Conservation (phyloP, 2,329 filamentous ascomycete genomes). For the Fonsecaea nubica region DNA sequence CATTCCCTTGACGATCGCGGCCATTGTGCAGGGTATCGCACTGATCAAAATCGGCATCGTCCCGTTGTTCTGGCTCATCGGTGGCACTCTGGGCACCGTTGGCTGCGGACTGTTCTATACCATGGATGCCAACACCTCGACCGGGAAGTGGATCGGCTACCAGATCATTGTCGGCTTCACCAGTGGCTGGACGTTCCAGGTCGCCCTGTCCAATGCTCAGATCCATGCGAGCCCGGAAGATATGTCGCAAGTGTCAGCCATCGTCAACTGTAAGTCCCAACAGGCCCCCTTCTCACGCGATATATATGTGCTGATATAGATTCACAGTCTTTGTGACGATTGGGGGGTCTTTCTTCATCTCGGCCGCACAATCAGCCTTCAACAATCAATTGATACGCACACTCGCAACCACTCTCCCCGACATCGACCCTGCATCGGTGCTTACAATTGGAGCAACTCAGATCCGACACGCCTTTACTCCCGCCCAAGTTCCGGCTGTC, state of each 20-base stretch:
- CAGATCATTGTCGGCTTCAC: conserved; percentile 46
- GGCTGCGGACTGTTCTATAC: conserved; percentile 47
- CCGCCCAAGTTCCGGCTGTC: conserved; percentile 41
- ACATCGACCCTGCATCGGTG: conserved; percentile 40
- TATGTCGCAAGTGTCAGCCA: conserved; percentile 41
- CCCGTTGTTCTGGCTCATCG: too few species aligned
- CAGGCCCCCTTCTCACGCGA: too few species aligned
- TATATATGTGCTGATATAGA: too few species aligned
- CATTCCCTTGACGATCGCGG: conserved; percentile 33
- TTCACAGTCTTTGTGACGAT: conserved; percentile 41
- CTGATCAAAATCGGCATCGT: too few species aligned
- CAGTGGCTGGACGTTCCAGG: conserved; percentile 43
- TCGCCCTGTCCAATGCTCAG: conserved; percentile 42
- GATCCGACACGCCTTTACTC: conserved; percentile 41
- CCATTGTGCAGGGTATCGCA: too few species aligned
- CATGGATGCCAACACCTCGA: conserved; percentile 40
- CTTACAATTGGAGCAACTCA: conserved; percentile 45
- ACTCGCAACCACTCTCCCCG: conserved; percentile 39
- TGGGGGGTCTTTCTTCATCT: conserved; percentile 45
- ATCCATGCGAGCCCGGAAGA: conserved; percentile 42
- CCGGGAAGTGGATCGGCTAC: conserved; percentile 49
- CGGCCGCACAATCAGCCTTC: conserved; percentile 45
- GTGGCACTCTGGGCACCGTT: conserved; percentile 39
- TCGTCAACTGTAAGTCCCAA: conserved; percentile 19
- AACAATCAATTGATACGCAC: conserved; percentile 44